Base-by-base conservation (phyloP, 306 rosid genomes). In the Cicer arietinum region DNA sequence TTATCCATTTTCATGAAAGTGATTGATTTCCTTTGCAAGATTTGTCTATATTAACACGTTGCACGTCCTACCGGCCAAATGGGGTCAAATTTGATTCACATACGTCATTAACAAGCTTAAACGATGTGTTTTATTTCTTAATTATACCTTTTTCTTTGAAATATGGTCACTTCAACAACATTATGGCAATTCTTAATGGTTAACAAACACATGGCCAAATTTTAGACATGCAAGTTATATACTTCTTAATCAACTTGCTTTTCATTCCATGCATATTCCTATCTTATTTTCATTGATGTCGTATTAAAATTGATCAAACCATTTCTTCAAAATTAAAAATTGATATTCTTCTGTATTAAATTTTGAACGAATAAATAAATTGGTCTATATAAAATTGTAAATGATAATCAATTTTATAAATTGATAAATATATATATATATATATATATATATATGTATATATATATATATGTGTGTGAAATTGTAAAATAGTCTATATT, bases 1-100 rank as follows among this genome's bases (percentile, higher is more conserved):
- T 35, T 37, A 69, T 58, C 63, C 75, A 76, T 37, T 73, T 43
- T 65, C 71, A 4, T 7, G 79, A 73, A 64, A 65, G 82, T 67
- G 80, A 81, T 50, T 71, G 47, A 14, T 72, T 84, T 60, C 48
- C 65, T 22, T 53, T 53, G 14, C 81, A 77, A 67, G 73, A 61
- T 22, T 77, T 70, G 74, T 79, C 66, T 64, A 60, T 17, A 41
- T 43, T 42, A 68, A 80, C 86, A 89, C 88, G 88, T 84, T 69
- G 84, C 87, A 70, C 8, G 25, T 44, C 20, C 62, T 68, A 78
- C 78, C 73, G 78, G 39, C 81, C 67, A 52, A 60, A 61, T 71
- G 16, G 57, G 82, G 84, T 85, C 91, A 78, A 86, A 77, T 78
- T 63, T 74, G 40, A 71, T 82, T 79, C 92, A 74, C 79, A 59